Evolutionary conservation across 768 basidiomycete genomes (phyloP).

Genomic region (Piloderma croceum): DNA sequence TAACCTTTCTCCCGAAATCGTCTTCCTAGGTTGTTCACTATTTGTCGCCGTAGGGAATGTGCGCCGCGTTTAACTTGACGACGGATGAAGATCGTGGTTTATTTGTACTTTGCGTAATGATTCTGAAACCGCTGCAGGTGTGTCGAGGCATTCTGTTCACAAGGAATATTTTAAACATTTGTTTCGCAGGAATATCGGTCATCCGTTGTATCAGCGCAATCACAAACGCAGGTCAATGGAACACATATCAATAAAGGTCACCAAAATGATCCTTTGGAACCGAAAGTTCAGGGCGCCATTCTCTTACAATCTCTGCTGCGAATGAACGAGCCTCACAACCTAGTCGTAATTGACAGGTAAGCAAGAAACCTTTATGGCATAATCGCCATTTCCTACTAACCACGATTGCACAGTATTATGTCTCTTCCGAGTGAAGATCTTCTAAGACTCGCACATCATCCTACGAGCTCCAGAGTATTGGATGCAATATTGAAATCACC

Average conservation of each 20-base stretch:
- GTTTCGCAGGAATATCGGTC: too few species aligned
- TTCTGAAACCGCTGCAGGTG: slow-evolving; percentile 47
- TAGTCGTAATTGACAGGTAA: slow-evolving; percentile 66
- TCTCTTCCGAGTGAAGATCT: slow-evolving; percentile 55
- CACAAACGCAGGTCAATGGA: too few species aligned
- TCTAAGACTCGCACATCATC: slow-evolving; percentile 53
- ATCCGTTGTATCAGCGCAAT: too few species aligned
- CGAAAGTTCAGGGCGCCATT: slow-evolving; percentile 79
- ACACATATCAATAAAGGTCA: too few species aligned
- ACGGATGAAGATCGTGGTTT: slow-evolving; percentile 42
- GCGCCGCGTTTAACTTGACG: slow-evolving; percentile 52
- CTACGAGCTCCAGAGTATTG: slow-evolving; percentile 71
- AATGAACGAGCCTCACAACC: slow-evolving; percentile 61
- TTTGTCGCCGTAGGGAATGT: slow-evolving; percentile 55
- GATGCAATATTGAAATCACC: slow-evolving; percentile 72
- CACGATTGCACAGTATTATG: slow-evolving; percentile 41
- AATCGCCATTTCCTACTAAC: slow-evolving; percentile 6
- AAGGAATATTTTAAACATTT: too few species aligned
- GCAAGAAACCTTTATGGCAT: slow-evolving; percentile 10
- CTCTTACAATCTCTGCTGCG: slow-evolving; percentile 78
- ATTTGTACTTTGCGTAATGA: slow-evolving; percentile 65
- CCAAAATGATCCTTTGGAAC: slow-evolving; percentile 42
- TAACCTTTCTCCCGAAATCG: slow-evolving; percentile 27
- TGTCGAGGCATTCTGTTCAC: slow-evolving; percentile 10
- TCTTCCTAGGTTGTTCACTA: background rate